Base-by-base conservation (phyloP, 2,329 filamentous ascomycete species). In the Alternaria triticimaculans region DNA sequence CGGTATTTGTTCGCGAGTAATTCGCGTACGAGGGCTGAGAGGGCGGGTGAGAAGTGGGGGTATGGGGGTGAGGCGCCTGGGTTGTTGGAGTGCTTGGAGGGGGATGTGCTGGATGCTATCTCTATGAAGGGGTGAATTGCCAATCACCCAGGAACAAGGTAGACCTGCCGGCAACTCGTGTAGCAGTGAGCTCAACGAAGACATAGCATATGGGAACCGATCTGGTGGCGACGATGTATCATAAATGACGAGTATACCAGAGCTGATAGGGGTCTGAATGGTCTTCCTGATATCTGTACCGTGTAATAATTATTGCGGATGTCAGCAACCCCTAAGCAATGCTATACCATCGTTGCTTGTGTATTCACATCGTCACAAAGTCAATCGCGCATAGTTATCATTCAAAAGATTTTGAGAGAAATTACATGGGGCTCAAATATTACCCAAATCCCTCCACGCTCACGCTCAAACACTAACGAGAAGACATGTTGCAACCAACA, bases 41-140 rank as follows among this genome's bases (percentile, higher is more conserved):
- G 89, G 46, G 87, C 85, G 4, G 82, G 78, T 26, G 83, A 85
- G 63, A 70, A 85, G 49, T 77, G 90, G 21, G 86, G 84, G 0
- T 91, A 88, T 86, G 80, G 83, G 54, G 86, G 87, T 0, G 77
- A 76, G 15, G 79, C 83, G n/a, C 76, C 76, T 2, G 82, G 81
- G 23, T 65, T 91, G 60, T 72, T 85, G 66, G 86, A 88, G 21
- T 37, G 21, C 15, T 10, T 78, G 4, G 75, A 75, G 53, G 55
- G 26, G 4, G 75, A 78, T 65, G 56, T 77, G 5, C 12, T 73
- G 43, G 71, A 67, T 55, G 72, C 64, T 4, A 28, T 28, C 11
- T 1, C 9, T 28, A 9, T 71, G 26, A 10, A 14, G 3, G 30
- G 14, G 6, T 50, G n/a, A 20, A 21, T 7, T 50, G 11, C 6